Conservation (phyloP, 2,329 filamentous ascomycete genomes). For the Rhynchosporium agropyri region DNA sequence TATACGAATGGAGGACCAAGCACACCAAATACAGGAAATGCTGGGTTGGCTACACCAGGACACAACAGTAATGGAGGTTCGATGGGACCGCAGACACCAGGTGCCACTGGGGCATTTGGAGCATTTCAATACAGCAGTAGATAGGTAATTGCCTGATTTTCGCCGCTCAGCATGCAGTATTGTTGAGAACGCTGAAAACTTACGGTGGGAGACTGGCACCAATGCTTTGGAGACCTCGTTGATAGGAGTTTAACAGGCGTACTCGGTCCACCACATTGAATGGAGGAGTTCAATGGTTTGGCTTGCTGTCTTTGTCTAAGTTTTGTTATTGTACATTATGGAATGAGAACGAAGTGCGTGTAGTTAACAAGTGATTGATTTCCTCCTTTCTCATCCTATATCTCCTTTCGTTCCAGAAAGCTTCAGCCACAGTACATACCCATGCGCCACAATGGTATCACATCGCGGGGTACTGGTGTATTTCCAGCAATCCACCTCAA, state of each 20-base stretch:
- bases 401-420: background rate
- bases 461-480: background rate
- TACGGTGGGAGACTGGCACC: background rate
- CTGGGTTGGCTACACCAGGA: constrained; percentile 50
- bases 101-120: constrained; percentile 70
- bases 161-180: no score
- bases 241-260: constrained; percentile 29
- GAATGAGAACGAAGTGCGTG: constrained; percentile 20
- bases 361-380: background rate
- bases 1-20: constrained; percentile 56
- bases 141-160: constrained; percentile 21
- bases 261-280: constrained; percentile 17
- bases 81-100: constrained; percentile 77
- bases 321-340: constrained; percentile 24
- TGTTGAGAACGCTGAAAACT: constrained; percentile 6
- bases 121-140: constrained; percentile 55
- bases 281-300: constrained; percentile 21
- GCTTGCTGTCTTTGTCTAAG: constrained; percentile 1
- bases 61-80: constrained; percentile 58
- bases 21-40: constrained; percentile 73
- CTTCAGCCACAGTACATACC: background rate
- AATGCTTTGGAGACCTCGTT: constrained; percentile 17
- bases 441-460: background rate
- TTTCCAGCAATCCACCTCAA: background rate
- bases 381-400: background rate